Evolutionary conservation across 2,329 filamentous ascomycete species (phyloP).

Genomic region (Plectosphaerella cucumerina): DNA sequence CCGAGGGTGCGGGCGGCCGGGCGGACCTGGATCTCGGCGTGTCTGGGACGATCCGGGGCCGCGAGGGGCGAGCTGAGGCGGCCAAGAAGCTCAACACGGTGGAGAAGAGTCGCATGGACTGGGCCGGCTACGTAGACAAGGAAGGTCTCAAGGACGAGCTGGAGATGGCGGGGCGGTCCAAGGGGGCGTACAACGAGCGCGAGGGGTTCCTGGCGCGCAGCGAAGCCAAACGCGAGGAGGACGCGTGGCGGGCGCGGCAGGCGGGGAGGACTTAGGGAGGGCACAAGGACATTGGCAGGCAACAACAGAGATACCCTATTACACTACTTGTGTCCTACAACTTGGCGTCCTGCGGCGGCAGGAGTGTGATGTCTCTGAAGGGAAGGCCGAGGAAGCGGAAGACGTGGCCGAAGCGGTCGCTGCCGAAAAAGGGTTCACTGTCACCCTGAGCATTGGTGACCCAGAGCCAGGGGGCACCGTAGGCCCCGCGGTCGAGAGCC

Average conservation of each 20-base stretch:
- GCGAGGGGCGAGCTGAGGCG: slow-evolving; percentile 34
- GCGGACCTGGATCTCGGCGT: slow-evolving; percentile 56
- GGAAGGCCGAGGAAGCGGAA: slow-evolving; percentile 62
- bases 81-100: slow-evolving; percentile 66
- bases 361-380: slow-evolving; percentile 48
- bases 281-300: neutral
- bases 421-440: slow-evolving; percentile 71
- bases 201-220: slow-evolving; percentile 64
- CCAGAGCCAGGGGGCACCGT: slow-evolving; percentile 74
- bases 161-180: slow-evolving; percentile 59
- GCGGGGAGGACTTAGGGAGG: slow-evolving; percentile 24
- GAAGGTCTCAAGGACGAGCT: slow-evolving; percentile 68
- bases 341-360: slow-evolving; percentile 13
- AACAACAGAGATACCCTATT: slow-evolving; percentile 10
- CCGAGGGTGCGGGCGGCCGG: slow-evolving; percentile 35
- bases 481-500: slow-evolving; percentile 63
- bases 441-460: slow-evolving; percentile 54
- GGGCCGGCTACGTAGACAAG: slow-evolving; percentile 68
- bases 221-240: slow-evolving; percentile 58
- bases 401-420: slow-evolving; percentile 69
- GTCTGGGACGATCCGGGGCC: slow-evolving; percentile 41
- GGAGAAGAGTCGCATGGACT: slow-evolving; percentile 70
- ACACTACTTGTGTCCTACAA: neutral
- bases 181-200: slow-evolving; percentile 57
- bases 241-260: slow-evolving; percentile 50